These are phyloP conservation scores for Neophaeococcomyces mojaviensis DNA, from an alignment of 2,329 filamentous ascomycete species.

Conservation along the genomic window DNA sequence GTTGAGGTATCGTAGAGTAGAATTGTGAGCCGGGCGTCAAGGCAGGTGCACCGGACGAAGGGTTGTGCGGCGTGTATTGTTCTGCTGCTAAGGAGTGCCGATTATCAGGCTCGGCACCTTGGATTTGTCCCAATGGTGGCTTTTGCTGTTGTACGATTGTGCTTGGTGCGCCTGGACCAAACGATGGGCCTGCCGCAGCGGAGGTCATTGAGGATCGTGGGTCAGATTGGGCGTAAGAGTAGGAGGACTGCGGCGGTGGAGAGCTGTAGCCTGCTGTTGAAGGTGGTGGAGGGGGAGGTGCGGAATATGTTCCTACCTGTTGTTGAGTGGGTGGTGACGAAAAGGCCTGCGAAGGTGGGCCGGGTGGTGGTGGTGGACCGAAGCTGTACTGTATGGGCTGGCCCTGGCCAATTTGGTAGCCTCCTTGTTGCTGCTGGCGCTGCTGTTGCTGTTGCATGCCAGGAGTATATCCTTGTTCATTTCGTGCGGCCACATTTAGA, in stretches of 20 bases:
- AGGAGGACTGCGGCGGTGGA: conserved; percentile 9
- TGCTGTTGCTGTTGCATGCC: conserved; percentile 13
- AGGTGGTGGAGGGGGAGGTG: conserved; percentile 19
- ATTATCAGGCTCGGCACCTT: background rate
- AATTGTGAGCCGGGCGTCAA: conserved; percentile 26
- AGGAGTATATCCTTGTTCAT: conserved; percentile 30
- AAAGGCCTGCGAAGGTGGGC: conserved; percentile 9
- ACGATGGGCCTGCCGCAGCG: background rate
- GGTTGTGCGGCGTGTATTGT: conserved; percentile 15
- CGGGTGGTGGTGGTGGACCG: conserved; percentile 9
- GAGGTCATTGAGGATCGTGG: background rate
- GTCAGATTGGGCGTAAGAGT: conserved; percentile 6
- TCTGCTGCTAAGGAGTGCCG: conserved; percentile 17
- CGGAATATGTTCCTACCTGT: conserved; percentile 12
- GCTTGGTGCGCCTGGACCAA: conserved; percentile 9
- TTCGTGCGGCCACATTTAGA: conserved; percentile 34
- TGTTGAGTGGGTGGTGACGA: conserved; percentile 11
- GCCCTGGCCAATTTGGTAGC: conserved; percentile 5
- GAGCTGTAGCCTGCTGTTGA: conserved; percentile 23
- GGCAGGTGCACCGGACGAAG: conserved; percentile 15
- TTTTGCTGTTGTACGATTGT: conserved; percentile 9
- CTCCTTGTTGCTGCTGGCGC: conserved; percentile 16
- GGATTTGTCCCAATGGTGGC: conserved; percentile 6
- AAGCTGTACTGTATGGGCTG: background rate
- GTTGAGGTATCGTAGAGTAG: conserved; percentile 18